Evolutionary conservation across 768 basidiomycete genomes (phyloP).

Genomic region (Suillus occidentalis): DNA sequence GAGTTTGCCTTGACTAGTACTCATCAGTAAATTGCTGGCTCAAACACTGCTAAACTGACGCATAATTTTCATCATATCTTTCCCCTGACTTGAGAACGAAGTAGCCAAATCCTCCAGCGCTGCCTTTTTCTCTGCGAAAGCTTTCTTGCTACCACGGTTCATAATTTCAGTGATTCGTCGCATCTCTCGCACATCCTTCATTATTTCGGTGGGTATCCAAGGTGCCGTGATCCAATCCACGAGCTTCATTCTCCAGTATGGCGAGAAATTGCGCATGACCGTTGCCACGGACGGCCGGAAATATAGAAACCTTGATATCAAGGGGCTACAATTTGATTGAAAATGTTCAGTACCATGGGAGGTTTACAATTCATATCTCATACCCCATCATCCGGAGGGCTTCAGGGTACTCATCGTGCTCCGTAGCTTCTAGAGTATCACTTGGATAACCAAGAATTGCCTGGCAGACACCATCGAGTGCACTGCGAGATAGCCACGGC

Average conservation of each 20-base stretch:
- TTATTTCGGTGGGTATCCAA: not conserved
- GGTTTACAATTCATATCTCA: too few relatives aligned
- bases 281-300: not conserved
- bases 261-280: not conserved
- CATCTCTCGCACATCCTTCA: conserved; percentile 8
- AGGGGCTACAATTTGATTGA: not conserved
- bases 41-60: conserved; percentile 15
- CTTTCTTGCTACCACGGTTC: conserved; percentile 14
- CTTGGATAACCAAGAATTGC: conserved; percentile 21
- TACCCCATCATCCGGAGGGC: not conserved
- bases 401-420: conserved; percentile 6
- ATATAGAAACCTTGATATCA: not conserved
- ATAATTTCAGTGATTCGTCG: conserved; percentile 18
- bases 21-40: not conserved
- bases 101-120: conserved; percentile 6
- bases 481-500: conserved; percentile 21
- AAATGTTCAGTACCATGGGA: too few relatives aligned
- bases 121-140: conserved; percentile 21
- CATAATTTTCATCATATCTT: conserved; percentile 30
- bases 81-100: conserved; percentile 6
- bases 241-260: not conserved
- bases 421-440: conserved; percentile 12
- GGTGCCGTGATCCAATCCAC: not conserved
- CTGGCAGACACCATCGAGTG: conserved; percentile 26
- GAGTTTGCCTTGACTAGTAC: conserved; percentile 25